Evolutionary conservation across 1,284 basidiomycete genomes (phyloP), one percentile per base, ranked within the genome.

Genomic region (Athelia sp.): DNA sequence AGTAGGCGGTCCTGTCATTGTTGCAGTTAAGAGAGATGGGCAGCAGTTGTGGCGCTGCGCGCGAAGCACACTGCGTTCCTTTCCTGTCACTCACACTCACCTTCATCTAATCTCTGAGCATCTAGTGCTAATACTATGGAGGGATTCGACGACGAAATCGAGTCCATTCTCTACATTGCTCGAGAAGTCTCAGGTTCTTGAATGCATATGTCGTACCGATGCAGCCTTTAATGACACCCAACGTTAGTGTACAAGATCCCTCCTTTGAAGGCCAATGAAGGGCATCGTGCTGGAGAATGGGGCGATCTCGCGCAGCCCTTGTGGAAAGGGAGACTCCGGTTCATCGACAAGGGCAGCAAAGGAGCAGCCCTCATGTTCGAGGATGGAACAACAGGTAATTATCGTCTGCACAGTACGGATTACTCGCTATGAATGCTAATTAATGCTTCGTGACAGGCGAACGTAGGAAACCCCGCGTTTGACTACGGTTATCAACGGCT

Each of bases 261-360:
- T 6, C 82, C 90, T 21, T 71, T 94, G 58, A 88, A 82, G 58
- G 80, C 77, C 24, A 90, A 93, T 58, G 90, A 91, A 59, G 91
- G 91, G 1, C 87, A 93, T 66, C 81, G 88, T 38, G 90, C 90
- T 10, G 83, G 82, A 49, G 87, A 92, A 58, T 93, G 90, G 82
- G 91, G 91, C 9, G 88, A 93, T 67, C 78, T 93, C 46, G 79
- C 79, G 21, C 64, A 78, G 47, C 90, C 90, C 1, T 69, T 96
- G 18, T 96, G 93, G 93, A 94, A 92, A 63, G 93, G 93, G 10
- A 77, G 93, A n/a, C 69, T 94, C 53, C 76, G 91, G 46, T 85
- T 95, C 56, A 73, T 93, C 40, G 92, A 95, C 67, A 83, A 81
- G 58, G 74, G 78, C 11, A 69, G 72, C 40, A 29, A 29, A 29